Percentiles rank a stretch among this genome's conserved stretches.
phyloP scores from a whole-genome alignment of 352 stramenopile genomes.

The Elongisporangium anandrum region DNA sequence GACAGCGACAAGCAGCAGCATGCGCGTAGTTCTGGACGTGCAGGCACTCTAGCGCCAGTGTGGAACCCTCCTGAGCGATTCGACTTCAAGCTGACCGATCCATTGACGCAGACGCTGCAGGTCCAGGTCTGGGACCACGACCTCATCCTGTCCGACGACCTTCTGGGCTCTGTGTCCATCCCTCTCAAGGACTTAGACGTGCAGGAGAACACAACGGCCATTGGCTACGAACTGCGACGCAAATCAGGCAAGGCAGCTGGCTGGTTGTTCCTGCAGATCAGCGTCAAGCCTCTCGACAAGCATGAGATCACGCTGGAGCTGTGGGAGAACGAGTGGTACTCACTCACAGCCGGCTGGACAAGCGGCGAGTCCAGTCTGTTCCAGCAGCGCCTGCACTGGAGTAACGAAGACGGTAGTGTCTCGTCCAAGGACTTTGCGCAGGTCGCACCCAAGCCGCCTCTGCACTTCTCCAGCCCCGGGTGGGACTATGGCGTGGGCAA shows the following conservation, averaged over 20 bases:
- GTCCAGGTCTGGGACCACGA: constrained; percentile 33
- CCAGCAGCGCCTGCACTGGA: constrained; percentile 14
- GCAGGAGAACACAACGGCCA: neutral
- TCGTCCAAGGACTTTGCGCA: constrained; percentile 19
- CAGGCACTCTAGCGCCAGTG: constrained; percentile 18
- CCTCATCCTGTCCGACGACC: constrained; percentile 18
- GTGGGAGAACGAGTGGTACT: constrained; percentile 37
- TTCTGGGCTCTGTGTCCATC: constrained; percentile 19
- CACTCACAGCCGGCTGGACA: constrained; percentile 15
- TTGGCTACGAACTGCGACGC: neutral
- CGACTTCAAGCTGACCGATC: constrained; percentile 28
- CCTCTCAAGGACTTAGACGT: constrained; percentile 13
- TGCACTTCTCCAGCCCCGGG: constrained; percentile 8
- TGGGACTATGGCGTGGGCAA: constrained; percentile 28
- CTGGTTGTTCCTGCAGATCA: constrained; percentile 16
- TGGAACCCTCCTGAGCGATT: constrained; percentile 31
- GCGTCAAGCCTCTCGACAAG: constrained; percentile 11
- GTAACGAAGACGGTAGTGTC: constrained; percentile 14
- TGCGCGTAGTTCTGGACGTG: constrained; percentile 17
- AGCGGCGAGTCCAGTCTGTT: constrained; percentile 9
- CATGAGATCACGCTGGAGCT: constrained; percentile 18
- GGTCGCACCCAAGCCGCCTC: constrained; percentile 14
- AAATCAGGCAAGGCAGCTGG: neutral
- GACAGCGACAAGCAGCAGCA: constrained; percentile 8
- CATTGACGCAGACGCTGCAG: constrained; percentile 5